Evolutionary conservation across 2,329 filamentous ascomycete genomes (phyloP), one percentile per base, ranked within the genome.

Genomic region (Aureobasidium musti): DNA sequence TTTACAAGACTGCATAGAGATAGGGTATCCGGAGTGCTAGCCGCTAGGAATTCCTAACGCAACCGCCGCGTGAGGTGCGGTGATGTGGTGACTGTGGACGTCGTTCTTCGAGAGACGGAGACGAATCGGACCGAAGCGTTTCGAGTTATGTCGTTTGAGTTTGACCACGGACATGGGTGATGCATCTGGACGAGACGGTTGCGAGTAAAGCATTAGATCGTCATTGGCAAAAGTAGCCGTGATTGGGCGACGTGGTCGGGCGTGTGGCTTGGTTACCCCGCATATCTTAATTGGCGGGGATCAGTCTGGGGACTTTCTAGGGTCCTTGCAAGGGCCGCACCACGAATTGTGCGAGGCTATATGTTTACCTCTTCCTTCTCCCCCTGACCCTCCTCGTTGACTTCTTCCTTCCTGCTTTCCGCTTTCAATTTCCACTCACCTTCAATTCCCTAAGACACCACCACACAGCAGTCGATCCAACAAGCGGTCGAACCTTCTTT

Each of bases 121-220:
- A 45, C 47, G 33, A 52, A 63, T 63, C 59, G 59, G 59, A 63
- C 59, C 59, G 59, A 41, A 52, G 59, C 47, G 59, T 63, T 63
- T 63, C 21, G 21, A 35, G 45, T 37, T 23, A 45, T 47, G 30
- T n/a, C 11, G 19, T 52, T 63, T 63, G 59, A 63, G 59, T 63
- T 63, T 41, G 33, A n/a, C 28, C 14, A 17, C 3, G 57, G 30
- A 43, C 57, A 35, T 61, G 43, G 28, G 41, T 47, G 57, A 61
- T 37, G 57, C 57, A 26, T 49, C 41, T 49, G 23, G 57, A 61
- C 43, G 43, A 61, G 57, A 60, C 57, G 57, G 41, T 23, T 19
- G 45, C 19, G 21, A 30, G 41, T 26, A 17, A 26, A 43, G 13
- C 19, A 26, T 33, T 28, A 23, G 57, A 61, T 61, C 57, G 41